A percentile compares a stretch with the other conserved stretches of the same genome.
Conservation (phyloP, 2,329 filamentous ascomycete species). For the Fusarium sp. region DNA sequence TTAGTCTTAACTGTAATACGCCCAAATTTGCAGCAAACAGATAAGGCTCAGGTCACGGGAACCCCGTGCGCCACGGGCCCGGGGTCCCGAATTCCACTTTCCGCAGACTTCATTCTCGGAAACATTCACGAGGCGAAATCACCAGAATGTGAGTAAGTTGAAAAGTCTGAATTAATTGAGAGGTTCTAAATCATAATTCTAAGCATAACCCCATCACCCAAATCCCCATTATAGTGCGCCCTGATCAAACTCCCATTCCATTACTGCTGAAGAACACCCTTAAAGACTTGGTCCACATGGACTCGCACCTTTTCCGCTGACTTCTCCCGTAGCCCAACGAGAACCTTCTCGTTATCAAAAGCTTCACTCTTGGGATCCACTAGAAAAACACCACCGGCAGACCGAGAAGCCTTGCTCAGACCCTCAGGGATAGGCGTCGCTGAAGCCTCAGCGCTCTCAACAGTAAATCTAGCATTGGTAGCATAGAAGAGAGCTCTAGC, state of each 20-base stretch:
- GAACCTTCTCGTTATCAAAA: conserved; percentile 32
- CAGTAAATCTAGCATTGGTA: conserved; percentile 42
- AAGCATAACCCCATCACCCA: not conserved
- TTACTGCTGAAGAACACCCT: conserved; percentile 1
- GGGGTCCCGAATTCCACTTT: conserved; percentile 6
- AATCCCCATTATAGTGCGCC: not conserved
- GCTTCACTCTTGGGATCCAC: conserved; percentile 32
- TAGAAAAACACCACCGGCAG: conserved; percentile 27
- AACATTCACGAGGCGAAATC: not conserved
- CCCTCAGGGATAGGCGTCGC: conserved; percentile 9
- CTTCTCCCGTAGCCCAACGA: conserved; percentile 12
- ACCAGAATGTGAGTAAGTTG: not conserved
- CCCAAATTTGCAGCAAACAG: fast-evolving
- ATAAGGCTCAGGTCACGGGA: not conserved
- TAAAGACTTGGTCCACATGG: conserved; percentile 14
- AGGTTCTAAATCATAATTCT: not conserved
- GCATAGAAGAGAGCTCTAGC: conserved; percentile 39
- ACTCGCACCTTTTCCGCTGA: not conserved
- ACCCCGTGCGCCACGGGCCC: not conserved
- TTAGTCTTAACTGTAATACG: fast-evolving
- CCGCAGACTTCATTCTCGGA: not conserved
- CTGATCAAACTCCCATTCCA: not conserved
- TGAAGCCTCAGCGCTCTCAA: not conserved
- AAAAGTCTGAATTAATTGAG: not conserved
- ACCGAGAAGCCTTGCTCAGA: not conserved